Evolutionary conservation across 441 rosid genomes (phyloP).

Genomic region (Flueggea neowawraea): DNA sequence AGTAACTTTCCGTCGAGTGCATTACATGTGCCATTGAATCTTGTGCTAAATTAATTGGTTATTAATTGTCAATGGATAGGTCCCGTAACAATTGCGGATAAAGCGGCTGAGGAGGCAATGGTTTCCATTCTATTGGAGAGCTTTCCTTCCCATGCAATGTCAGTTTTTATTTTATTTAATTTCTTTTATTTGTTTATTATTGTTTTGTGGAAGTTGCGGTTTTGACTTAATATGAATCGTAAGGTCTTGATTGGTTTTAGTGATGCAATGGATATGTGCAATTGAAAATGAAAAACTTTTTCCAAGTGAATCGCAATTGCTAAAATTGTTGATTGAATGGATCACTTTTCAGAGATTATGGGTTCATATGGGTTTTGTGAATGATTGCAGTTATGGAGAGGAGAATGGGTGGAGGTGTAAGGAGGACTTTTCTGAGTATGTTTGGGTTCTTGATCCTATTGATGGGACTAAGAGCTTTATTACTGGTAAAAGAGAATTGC

Average conservation of each 20-base stretch:
- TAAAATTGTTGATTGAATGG: no score
- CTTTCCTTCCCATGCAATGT: conserved; percentile 93
- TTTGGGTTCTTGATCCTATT: conserved; percentile 97
- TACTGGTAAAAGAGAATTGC: conserved; percentile 44
- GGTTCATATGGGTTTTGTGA: background rate
- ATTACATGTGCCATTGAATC: background rate
- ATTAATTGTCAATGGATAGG: conserved; percentile 28
- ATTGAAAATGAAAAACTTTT: no score
- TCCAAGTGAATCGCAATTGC: no score
- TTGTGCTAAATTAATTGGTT: background rate
- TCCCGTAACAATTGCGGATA: conserved; percentile 94
- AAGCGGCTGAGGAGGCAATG: conserved; percentile 92
- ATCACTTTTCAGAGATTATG: no score
- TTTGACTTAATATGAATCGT: no score
- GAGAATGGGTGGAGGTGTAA: conserved; percentile 96
- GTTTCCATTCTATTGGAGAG: conserved; percentile 59
- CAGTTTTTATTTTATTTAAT: conserved; percentile 21
- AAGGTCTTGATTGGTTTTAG: no score
- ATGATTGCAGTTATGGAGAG: conserved; percentile 78
- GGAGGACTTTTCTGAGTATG: conserved; percentile 75
- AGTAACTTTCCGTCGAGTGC: conserved; percentile 16
- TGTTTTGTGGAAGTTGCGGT: no score
- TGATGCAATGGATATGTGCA: no score
- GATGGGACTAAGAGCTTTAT: conserved; percentile 98
- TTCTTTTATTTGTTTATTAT: no score